A percentile compares a stretch with the other conserved stretches of the same genome.
These are phyloP conservation scores for Fusarium subglutinans DNA, from an alignment of 2,329 filamentous ascomycete genomes.

Conservation along the genomic window DNA sequence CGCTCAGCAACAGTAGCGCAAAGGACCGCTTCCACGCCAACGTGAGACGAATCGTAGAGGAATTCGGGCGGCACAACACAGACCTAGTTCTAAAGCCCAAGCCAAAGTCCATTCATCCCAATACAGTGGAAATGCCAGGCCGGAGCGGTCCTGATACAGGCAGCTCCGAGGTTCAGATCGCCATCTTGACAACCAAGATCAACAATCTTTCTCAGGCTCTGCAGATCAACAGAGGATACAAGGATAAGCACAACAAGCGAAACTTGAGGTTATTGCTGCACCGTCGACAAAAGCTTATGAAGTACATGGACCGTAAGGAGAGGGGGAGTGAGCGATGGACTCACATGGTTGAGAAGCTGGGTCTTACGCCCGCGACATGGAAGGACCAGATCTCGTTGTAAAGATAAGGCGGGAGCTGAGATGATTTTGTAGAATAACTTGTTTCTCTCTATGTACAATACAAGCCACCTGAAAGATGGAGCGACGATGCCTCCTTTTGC, in stretches of 20 bases:
- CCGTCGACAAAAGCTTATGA: slow-evolving; percentile 85
- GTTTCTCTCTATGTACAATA: slow-evolving; percentile 63
- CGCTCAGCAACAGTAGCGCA: slow-evolving; percentile 78
- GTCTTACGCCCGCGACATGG: slow-evolving; percentile 88
- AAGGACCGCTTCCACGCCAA: slow-evolving; percentile 85
- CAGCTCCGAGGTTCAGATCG: slow-evolving; percentile 96
- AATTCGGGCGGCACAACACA: slow-evolving; percentile 91
- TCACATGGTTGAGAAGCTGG: slow-evolving; percentile 83
- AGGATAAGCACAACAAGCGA: slow-evolving; percentile 94
- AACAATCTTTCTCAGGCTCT: slow-evolving; percentile 79
- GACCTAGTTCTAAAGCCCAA: slow-evolving; percentile 75
- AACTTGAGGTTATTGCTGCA: slow-evolving; percentile 89
- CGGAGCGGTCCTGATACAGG: slow-evolving; percentile 93
- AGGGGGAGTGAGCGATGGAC: slow-evolving; percentile 91
- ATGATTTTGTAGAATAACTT: slow-evolving; percentile 54
- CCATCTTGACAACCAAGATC: slow-evolving; percentile 95
- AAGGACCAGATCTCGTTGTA: slow-evolving; percentile 78
- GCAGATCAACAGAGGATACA: slow-evolving; percentile 72
- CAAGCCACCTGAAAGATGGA: slow-evolving; percentile 45
- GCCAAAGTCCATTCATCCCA: slow-evolving; percentile 56
- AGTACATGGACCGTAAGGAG: slow-evolving; percentile 89
- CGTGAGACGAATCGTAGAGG: slow-evolving; percentile 82
- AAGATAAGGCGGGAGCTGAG: slow-evolving; percentile 16
- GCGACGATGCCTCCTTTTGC: slow-evolving; percentile 40
- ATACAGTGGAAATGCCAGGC: slow-evolving; percentile 51